Conservation (phyloP, 495 filamentous ascomycete species). For the Lindgomyces ingoldianus region DNA sequence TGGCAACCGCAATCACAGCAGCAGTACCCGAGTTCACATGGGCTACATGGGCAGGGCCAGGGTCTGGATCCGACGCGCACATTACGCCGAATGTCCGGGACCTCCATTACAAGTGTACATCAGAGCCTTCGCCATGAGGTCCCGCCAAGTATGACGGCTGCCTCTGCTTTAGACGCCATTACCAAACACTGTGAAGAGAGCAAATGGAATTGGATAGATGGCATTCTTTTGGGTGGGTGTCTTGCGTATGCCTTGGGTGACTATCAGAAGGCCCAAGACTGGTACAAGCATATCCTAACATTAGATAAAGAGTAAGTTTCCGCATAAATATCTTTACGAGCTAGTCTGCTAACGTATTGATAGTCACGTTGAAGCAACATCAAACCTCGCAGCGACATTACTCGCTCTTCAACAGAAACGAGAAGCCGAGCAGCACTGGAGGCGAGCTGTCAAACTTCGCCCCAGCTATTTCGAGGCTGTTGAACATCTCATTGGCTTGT, state of each 20-base stretch:
- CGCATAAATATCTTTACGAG: background rate
- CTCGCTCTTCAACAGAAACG: constrained; percentile 78
- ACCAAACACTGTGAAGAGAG: constrained; percentile 82
- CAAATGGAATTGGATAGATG: constrained; percentile 91
- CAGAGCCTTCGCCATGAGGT: constrained; percentile 21
- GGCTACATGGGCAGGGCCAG: constrained; percentile 9
- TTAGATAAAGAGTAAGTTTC: constrained; percentile 71
- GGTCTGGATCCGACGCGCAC: constrained; percentile 25
- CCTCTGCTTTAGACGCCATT: constrained; percentile 74
- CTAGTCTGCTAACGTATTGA: constrained; percentile 1
- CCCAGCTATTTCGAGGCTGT: constrained; percentile 96
- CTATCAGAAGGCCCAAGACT: constrained; percentile 80
- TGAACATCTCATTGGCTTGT: constrained; percentile 87
- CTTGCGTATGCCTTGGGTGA: constrained; percentile 89
- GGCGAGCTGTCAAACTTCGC: constrained; percentile 74
- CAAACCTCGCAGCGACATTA: constrained; percentile 86
- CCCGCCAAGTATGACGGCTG: constrained; percentile 54
- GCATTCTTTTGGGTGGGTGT: constrained; percentile 90
- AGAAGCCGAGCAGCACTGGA: constrained; percentile 87
- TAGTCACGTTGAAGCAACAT: constrained; percentile 92
- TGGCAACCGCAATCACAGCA: constrained; percentile 16
- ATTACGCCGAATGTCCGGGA: constrained; percentile 37
- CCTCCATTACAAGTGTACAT: constrained; percentile 27
- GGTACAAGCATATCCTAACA: constrained; percentile 85
- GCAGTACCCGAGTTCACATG: constrained; percentile 14